Evolutionary conservation across 768 basidiomycete genomes (phyloP), one percentile per base, ranked within the genome.

Genomic region (Mycena filopes): DNA sequence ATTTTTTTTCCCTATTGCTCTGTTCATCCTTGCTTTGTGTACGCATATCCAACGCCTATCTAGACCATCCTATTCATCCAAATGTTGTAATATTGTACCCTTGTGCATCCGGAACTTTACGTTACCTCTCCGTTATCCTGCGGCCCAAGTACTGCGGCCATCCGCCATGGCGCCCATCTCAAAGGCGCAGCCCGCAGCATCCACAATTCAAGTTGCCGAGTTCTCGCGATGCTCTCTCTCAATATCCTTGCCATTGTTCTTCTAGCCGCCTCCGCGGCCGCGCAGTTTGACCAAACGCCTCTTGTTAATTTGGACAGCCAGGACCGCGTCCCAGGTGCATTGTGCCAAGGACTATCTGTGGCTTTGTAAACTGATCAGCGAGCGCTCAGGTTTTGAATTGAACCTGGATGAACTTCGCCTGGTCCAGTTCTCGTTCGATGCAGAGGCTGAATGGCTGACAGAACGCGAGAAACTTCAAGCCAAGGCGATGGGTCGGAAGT

Each of bases 361-460:
- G 4, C 7, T 36, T 36, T 36, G 15, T 36, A 15, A 15, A 36
- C 36, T 36, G n/a, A n/a, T 11, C 36, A 47, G n/a, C 15, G n/a
- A 42, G 5, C 23, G 23, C 10, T 28, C 78, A 36, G 86, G 85
- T 25, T 84, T 84, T 74, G 77, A 79, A 67, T 75, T 88, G 53
- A 82, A 89, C 74, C 76, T 88, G 41, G 74, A 81, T 33, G 85
- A 79, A 50, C 76, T 78, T 55, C 81, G 89, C 31, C 76, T 89
- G 47, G 84, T 90, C n/a, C 83, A 87, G 70, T 78, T 89, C 69
- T 64, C 58, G 0, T 78, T 81, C 48, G 85, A 45, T n/a, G 29
- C 72, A 74, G 69, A 73, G 72, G 23, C 60, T 25, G 33, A 25
- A 28, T 70, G 69, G 69, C 36, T 70, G 42, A 67, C 61, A 1